Conservation (phyloP, 441 rosid genomes). For the Raphanus hybrid region DNA sequence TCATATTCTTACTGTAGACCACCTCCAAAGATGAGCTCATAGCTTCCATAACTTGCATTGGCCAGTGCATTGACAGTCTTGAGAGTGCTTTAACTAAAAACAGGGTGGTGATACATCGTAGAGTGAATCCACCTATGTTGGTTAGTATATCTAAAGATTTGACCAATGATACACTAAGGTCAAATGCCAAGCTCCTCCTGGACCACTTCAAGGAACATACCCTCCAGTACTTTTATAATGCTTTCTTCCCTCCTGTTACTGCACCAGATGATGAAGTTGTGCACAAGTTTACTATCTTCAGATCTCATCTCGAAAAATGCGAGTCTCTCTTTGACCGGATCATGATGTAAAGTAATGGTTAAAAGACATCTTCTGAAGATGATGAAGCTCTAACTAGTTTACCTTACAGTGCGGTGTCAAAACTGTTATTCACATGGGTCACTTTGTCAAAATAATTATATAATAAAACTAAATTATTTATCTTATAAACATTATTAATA, state of each 20-base stretch:
- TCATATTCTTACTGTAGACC: background rate
- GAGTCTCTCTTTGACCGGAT: slow-evolving; percentile 1
- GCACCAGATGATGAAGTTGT: background rate
- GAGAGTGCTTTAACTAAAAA: background rate
- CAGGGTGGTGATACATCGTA: background rate
- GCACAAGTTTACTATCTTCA: background rate
- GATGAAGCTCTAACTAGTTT: background rate
- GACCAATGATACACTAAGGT: background rate
- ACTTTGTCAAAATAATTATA: no score
- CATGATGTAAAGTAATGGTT: background rate
- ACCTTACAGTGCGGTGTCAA: background rate
- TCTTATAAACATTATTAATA: no score
- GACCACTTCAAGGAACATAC: background rate
- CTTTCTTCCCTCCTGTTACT: slow-evolving; percentile 1
- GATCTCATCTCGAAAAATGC: background rate
- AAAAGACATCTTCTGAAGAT: background rate
- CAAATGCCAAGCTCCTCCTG: slow-evolving; percentile 1
- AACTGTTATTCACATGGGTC: background rate
- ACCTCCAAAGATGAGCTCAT: slow-evolving; percentile 2
- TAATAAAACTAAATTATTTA: no score
- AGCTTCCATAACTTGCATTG: slow-evolving; percentile 4
- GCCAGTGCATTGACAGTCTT: background rate
- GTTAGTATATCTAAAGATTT: background rate
- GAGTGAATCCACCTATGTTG: slow-evolving; percentile 7
- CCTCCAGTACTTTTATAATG: background rate